These are phyloP conservation scores for Zymoseptoria crescenta DNA, from an alignment of 2,329 filamentous ascomycete species.

Conservation along the genomic window DNA sequence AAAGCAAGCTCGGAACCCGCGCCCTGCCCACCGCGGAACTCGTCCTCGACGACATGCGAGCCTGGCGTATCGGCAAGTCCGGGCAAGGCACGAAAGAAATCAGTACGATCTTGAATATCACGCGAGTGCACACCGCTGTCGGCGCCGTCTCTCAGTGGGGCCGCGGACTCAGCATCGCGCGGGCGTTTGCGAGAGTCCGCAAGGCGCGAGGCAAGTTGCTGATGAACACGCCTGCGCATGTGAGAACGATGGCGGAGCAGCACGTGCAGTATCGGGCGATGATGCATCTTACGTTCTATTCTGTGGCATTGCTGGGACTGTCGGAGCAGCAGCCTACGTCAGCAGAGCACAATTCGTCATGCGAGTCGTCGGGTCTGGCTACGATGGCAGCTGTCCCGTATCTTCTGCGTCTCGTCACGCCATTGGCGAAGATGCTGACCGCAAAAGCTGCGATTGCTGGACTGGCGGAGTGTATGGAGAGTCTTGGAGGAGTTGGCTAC, in stretches of 20 bases:
- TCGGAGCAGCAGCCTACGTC: constrained; percentile 37
- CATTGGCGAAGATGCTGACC: constrained; percentile 52
- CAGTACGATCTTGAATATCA: constrained; percentile 60
- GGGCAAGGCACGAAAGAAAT: constrained; percentile 63
- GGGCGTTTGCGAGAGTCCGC: constrained; percentile 51
- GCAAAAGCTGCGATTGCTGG: constrained; percentile 45
- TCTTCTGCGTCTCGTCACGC: constrained; percentile 52
- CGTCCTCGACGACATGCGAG: constrained; percentile 39
- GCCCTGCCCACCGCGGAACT: constrained; percentile 66
- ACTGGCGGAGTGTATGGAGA: constrained; percentile 54
- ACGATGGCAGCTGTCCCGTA: constrained; percentile 16
- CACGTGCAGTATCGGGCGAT: constrained; percentile 48
- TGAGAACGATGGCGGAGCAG: constrained; percentile 50
- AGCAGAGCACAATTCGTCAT: constrained; percentile 11
- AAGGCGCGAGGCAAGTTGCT: constrained; percentile 45
- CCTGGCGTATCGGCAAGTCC: constrained; percentile 55
- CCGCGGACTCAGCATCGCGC: constrained; percentile 50
- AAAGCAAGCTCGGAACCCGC: constrained; percentile 65
- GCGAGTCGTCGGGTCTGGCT: neutral
- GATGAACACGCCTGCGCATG: constrained; percentile 48
- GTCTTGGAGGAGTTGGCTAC: constrained; percentile 59
- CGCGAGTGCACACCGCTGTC: constrained; percentile 51
- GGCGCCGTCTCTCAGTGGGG: constrained; percentile 47
- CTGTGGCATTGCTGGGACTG: constrained; percentile 47
- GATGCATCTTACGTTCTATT: constrained; percentile 49